phyloP scores from a whole-genome alignment of 495 filamentous ascomycete genomes.

The Hypomontagnella submonticulosa region DNA sequence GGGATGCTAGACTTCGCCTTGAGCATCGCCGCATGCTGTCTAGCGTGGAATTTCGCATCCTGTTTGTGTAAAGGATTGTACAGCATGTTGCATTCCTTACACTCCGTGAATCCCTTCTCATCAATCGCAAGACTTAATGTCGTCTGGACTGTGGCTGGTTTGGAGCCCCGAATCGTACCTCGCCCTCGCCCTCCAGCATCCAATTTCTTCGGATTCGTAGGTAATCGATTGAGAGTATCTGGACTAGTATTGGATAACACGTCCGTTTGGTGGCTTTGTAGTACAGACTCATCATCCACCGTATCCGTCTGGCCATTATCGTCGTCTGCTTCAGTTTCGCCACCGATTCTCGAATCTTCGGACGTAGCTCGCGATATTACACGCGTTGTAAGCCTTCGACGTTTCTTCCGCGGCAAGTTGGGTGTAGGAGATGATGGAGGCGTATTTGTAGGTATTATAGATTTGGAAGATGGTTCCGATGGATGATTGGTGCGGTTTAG shows the following conservation, averaged over 20 bases:
- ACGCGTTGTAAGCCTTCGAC: conserved; percentile 53
- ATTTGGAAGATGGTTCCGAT: conserved; percentile 26
- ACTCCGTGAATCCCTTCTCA: conserved; percentile 55
- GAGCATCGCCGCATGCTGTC: conserved; percentile 48
- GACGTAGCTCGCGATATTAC: conserved; percentile 28
- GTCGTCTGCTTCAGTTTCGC: not conserved
- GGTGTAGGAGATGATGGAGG: conserved; percentile 46
- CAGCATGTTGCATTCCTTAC: conserved; percentile 58
- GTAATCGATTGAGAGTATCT: conserved; percentile 14
- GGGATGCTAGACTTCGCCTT: conserved; percentile 26
- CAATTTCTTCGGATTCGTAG: not conserved
- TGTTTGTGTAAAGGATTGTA: conserved; percentile 61
- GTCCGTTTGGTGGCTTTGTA: not conserved
- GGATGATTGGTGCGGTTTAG: conserved; percentile 28
- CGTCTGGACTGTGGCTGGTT: conserved; percentile 54
- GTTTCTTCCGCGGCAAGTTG: conserved; percentile 32
- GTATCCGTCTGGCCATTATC: not conserved
- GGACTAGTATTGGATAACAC: conserved; percentile 17
- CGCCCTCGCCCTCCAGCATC: conserved; percentile 20
- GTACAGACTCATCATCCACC: not conserved
- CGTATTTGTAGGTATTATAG: conserved; percentile 29
- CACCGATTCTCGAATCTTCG: conserved; percentile 6
- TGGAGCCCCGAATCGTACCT: conserved; percentile 28
- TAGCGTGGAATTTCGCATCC: conserved; percentile 57
- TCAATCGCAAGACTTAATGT: conserved; percentile 54